phyloP scores from a whole-genome alignment of 169 alveolate species.

The Cryptosporidium parvum region DNA sequence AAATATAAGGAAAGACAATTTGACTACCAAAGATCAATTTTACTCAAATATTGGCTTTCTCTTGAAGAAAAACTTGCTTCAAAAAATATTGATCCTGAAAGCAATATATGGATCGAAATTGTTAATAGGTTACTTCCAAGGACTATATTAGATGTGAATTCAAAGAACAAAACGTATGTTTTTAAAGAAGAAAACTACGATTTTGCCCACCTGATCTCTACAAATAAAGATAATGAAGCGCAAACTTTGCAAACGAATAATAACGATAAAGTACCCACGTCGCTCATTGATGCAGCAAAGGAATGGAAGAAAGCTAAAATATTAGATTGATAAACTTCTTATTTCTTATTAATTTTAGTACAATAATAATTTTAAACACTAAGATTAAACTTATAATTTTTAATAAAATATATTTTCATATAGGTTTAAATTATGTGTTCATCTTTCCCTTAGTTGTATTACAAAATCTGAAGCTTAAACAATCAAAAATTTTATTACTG shows the following conservation, averaged over 20 bases:
- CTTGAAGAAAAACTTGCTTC: conserved; percentile 35
- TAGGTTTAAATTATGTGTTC: no score
- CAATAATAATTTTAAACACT: neutral
- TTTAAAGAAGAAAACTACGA: conserved; percentile 54
- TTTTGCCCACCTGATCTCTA: neutral
- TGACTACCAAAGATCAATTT: conserved; percentile 28
- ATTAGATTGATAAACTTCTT: neutral
- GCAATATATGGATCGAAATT: conserved; percentile 22
- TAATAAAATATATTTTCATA: neutral
- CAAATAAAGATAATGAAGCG: neutral
- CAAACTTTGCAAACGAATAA: neutral
- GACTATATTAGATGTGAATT: neutral
- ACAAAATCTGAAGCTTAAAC: neutral
- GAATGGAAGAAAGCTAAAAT: conserved; percentile 44
- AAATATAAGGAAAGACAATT: conserved; percentile 28
- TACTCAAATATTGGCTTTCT: conserved; percentile 52
- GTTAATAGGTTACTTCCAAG: conserved; percentile 34
- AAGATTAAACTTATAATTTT: no score
- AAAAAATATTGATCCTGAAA: conserved; percentile 18
- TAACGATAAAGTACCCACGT: neutral
- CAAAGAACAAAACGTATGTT: conserved; percentile 13
- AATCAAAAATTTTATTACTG: neutral
- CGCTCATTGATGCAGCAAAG: conserved; percentile 60
- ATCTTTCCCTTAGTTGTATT: no score
- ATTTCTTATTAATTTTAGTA: neutral